Base-by-base conservation (phyloP, 2,329 filamentous ascomycete species). In the Byssothecium circinans region DNA sequence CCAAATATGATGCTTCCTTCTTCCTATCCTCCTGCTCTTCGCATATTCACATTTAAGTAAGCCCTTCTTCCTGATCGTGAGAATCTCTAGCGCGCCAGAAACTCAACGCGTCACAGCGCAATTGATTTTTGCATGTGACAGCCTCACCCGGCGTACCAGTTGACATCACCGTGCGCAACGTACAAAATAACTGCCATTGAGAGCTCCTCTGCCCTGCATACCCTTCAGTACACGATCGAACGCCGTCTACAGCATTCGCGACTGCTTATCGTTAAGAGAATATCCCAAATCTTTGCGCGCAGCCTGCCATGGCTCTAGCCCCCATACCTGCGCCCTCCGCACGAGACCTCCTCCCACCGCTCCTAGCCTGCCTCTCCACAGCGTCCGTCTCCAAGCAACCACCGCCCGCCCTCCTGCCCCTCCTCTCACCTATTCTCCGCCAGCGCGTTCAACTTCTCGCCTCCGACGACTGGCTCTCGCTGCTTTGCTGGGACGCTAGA, bases 401-500 rank as follows among this genome's bases (percentile, higher is more conserved):
- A 27, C 83, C 83, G 3, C 82, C 83, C 41, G 81, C 79, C 22
- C 71, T 86, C 10, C 74, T 85, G 2, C 79, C 81, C 27, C 75
- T 85, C 2, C 75, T 86, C 15, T 82, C 83, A 8, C 83, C 83
- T 8, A 82, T 85, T 36, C 76, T 86, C 2, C 80, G 82, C 49
- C 83, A 86, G 67, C 74, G 82, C 41, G 73, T 86, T 2, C 77
- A 81, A 56, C 76, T 89, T 43, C 76, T 92, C 48, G 81, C 85
- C 1, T 74, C 78, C n/a, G 63, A 72, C 47, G 82, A 86, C 43
- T 92, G 89, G 88, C 79, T 92, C 14, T 78, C 82, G 1, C 76
- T 91, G 25, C 77, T 92, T 19, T 86, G 83, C 64, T 91, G 89
- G 75, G 82, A 88, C 60, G 61, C 76, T 7, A 69, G 78, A 53